These are phyloP conservation scores for Purpureocillium lavendulum DNA, from an alignment of 2,329 filamentous ascomycete species.

Conservation along the genomic window DNA sequence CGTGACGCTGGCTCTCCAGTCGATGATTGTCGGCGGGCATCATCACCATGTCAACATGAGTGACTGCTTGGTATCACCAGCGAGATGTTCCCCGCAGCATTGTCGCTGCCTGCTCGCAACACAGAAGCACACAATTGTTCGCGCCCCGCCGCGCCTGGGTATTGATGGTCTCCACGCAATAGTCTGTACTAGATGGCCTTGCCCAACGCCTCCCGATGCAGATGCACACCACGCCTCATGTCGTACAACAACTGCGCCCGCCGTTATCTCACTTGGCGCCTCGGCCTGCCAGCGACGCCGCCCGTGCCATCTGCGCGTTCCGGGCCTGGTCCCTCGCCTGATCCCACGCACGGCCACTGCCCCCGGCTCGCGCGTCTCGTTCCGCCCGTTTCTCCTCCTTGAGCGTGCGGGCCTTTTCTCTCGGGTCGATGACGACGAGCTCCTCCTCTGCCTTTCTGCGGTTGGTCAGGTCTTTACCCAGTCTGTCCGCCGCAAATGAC, in stretches of 20 bases:
- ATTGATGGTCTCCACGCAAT: too few species aligned
- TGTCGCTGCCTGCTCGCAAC: too few species aligned
- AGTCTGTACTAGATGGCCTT: too few species aligned
- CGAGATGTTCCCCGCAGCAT: too few species aligned
- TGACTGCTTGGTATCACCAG: too few species aligned
- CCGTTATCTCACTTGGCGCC: slow-evolving; percentile 40
- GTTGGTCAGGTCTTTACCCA: slow-evolving; percentile 88
- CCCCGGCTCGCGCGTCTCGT: slow-evolving; percentile 44
- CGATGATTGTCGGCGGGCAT: too few species aligned
- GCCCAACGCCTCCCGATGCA: too few species aligned
- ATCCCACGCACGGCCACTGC: slow-evolving; percentile 51
- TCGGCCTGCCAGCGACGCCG: slow-evolving; percentile 45
- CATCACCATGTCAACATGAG: too few species aligned
- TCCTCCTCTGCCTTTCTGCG: slow-evolving; percentile 88
- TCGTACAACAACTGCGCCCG: not conserved
- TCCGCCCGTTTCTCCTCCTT: slow-evolving; percentile 55
- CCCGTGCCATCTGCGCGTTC: slow-evolving; percentile 47
- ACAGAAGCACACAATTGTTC: too few species aligned
- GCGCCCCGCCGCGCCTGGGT: too few species aligned
- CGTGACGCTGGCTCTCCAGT: too few species aligned
- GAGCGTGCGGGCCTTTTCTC: slow-evolving; percentile 70
- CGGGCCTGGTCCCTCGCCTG: slow-evolving; percentile 34
- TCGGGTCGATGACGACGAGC: slow-evolving; percentile 84
- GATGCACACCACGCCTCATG: too few species aligned
- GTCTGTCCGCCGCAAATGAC: slow-evolving; percentile 77